Conservation (phyloP, 2,329 filamentous ascomycete genomes). For the Cercospora zeina region DNA sequence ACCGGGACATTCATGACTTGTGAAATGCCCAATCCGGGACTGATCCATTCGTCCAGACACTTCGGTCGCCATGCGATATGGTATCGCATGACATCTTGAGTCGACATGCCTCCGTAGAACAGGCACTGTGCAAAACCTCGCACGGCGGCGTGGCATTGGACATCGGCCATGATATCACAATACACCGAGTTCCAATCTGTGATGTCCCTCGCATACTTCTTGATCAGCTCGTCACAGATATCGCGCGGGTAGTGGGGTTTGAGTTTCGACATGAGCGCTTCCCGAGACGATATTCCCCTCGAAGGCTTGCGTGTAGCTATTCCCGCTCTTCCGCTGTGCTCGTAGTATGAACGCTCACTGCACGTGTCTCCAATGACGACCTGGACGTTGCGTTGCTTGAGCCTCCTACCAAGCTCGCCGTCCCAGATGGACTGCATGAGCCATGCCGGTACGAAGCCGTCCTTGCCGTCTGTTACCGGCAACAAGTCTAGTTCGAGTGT, state of each 20-base stretch:
- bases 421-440: conserved; percentile 27
- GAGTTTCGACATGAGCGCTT: conserved; percentile 22
- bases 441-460: conserved; percentile 23
- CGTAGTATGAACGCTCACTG: conserved; percentile 22
- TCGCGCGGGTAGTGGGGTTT: conserved; percentile 19
- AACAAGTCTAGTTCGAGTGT: conserved; percentile 24
- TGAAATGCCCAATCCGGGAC: conserved; percentile 16
- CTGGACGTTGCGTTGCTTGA: conserved; percentile 25
- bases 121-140: conserved; percentile 26
- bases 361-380: conserved; percentile 25
- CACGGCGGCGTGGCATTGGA: conserved; percentile 25
- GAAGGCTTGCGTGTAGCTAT: conserved; percentile 11
- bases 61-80: conserved; percentile 26
- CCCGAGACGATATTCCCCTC: conserved; percentile 13
- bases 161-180: conserved; percentile 27
- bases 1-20: conserved; percentile 24
- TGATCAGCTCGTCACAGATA: conserved; percentile 21
- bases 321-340: conserved; percentile 9
- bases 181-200: conserved; percentile 26
- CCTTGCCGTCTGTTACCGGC: conserved; percentile 26
- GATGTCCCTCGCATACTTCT: conserved; percentile 21
- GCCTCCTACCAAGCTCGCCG: conserved; percentile 23
- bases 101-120: conserved; percentile 26
- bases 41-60: conserved; percentile 16
- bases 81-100: conserved; percentile 26